Conservation (phyloP, 2,329 filamentous ascomycete species). For the Colletotrichum cereale region DNA sequence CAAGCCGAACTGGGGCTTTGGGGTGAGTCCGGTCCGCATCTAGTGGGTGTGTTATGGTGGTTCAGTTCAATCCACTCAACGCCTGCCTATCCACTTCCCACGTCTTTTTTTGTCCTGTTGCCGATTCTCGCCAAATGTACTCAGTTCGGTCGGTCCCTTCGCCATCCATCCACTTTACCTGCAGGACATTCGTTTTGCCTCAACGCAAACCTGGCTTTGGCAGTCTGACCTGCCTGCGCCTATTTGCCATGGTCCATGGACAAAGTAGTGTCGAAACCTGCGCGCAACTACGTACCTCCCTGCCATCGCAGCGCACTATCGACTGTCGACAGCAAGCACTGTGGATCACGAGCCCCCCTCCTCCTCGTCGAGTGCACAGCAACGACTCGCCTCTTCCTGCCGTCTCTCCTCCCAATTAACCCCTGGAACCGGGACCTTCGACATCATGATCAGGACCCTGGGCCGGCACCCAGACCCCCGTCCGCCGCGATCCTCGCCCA, state of each 20-base stretch:
- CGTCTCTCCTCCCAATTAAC: conserved; percentile 21
- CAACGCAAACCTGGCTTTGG: not conserved
- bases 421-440: conserved; percentile 19
- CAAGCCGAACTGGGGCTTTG: not conserved
- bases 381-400: conserved; percentile 6
- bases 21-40: not conserved
- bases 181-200: conserved; percentile 6
- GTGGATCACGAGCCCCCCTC: conserved; percentile 7
- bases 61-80: conserved; percentile 10
- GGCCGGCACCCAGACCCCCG: conserved; percentile 29
- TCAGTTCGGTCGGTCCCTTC: not conserved
- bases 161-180: conserved; percentile 15
- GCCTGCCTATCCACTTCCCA: conserved; percentile 20
- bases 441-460: conserved; percentile 37
- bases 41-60: conserved; percentile 2
- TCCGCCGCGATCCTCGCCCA: conserved; percentile 24
- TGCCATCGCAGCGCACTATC: conserved; percentile 22
- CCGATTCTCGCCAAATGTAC: not conserved
- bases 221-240: not conserved
- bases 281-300: conserved; percentile 26
- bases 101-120: conserved; percentile 17
- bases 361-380: not conserved
- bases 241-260: not conserved
- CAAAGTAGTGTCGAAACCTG: not conserved
- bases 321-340: conserved; percentile 18